Conservation (phyloP, 345 rosid species). For the Corymbia maculata region DNA sequence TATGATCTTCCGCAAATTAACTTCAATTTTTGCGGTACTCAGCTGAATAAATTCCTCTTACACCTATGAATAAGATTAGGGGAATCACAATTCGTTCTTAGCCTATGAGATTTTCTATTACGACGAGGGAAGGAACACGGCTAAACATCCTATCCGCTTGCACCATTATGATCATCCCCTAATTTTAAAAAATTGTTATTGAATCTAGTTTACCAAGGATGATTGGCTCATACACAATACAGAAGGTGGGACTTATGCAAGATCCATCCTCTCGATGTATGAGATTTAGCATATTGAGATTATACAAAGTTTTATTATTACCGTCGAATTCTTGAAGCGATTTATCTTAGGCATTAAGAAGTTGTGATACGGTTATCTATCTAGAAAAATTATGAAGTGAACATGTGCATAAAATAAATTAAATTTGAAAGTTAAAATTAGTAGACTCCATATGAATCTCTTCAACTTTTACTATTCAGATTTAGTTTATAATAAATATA, state of each 20-base stretch:
- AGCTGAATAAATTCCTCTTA: not conserved
- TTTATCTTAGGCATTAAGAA: not conserved
- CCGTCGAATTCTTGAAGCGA: not conserved
- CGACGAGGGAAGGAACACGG: not conserved
- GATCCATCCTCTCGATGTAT: not conserved
- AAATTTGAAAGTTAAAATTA: not conserved
- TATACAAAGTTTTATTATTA: not conserved
- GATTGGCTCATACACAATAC: not conserved
- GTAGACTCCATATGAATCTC: not conserved
- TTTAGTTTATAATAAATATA: no score
- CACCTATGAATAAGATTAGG: not conserved
- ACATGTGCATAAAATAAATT: not conserved
- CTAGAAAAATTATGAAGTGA: not conserved
- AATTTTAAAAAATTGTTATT: no score
- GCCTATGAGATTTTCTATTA: not conserved
- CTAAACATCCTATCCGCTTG: not conserved
- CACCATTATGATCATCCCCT: not conserved
- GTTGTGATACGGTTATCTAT: not conserved
- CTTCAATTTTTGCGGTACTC: not conserved
- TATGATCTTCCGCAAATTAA: not conserved
- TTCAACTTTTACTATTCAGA: no score
- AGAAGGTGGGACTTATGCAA: not conserved
- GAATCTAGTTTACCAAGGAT: not conserved
- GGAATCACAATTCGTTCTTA: not conserved
- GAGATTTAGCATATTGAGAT: not conserved